Percentiles rank a stretch among this genome's conserved stretches.
Conservation (phyloP, 108 stramenopile genomes). For the Nitzschia inconspicua region DNA sequence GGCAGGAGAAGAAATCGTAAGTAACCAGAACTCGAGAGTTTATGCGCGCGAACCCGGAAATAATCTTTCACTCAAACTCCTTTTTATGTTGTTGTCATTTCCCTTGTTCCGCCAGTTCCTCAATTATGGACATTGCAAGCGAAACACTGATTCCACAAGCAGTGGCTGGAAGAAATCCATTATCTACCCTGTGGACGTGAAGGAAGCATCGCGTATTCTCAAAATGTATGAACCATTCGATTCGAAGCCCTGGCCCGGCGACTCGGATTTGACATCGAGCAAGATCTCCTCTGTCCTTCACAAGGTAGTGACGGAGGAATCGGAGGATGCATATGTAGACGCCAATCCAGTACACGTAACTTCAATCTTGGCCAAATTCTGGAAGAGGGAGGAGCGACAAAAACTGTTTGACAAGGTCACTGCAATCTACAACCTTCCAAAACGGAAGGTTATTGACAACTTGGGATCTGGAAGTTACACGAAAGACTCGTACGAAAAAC, state of each 20-base stretch:
- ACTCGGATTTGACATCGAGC: no score
- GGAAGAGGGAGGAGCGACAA: not conserved
- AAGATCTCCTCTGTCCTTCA: not conserved
- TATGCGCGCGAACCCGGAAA: not conserved
- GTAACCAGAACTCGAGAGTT: not conserved
- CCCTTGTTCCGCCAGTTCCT: not conserved
- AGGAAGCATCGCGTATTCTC: not conserved
- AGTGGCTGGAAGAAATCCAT: not conserved
- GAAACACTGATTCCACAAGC: not conserved
- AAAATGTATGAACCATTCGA: not conserved
- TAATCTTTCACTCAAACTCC: not conserved
- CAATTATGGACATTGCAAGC: not conserved
- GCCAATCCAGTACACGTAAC: not conserved
- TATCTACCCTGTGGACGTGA: slow-evolving; percentile 2
- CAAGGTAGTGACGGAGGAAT: not conserved
- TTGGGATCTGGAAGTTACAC: no score
- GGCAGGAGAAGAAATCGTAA: slow-evolving; percentile 30
- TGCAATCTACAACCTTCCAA: not conserved
- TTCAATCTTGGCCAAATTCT: not conserved
- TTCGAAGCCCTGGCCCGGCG: slow-evolving; percentile 4
- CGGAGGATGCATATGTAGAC: not conserved
- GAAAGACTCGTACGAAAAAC: not conserved
- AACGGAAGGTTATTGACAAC: no score
- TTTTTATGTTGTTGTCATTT: not conserved
- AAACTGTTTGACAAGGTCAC: not conserved